Conservation (phyloP, 2,329 filamentous ascomycete genomes). For the Epichloe hybrida region DNA sequence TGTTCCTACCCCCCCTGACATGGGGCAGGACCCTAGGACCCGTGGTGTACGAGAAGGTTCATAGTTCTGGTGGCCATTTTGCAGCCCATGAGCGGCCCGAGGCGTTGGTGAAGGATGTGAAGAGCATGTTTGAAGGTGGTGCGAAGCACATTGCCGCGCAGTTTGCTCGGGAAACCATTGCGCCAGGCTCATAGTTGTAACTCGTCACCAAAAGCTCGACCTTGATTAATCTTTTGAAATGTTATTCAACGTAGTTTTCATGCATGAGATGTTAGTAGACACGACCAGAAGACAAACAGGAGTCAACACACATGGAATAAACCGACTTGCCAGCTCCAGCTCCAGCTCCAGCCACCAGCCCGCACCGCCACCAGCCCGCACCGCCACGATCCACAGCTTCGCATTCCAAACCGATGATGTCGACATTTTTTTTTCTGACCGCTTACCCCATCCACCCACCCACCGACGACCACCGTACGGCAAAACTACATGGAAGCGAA, state of each 20-base stretch:
- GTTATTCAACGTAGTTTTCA: no score
- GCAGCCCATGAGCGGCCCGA: conserved; percentile 45
- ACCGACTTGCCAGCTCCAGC: neutral
- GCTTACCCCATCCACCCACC: neutral
- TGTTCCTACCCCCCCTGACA: conserved; percentile 38
- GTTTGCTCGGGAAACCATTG: neutral
- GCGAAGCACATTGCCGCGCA: conserved; percentile 1
- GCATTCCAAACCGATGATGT: neutral
- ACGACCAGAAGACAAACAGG: no score
- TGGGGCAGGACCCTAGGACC: conserved; percentile 47
- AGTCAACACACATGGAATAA: no score
- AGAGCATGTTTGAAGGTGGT: conserved; percentile 37
- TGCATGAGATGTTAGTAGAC: no score
- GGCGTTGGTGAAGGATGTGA: conserved; percentile 37
- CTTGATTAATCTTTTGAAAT: no score
- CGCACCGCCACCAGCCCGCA: no score
- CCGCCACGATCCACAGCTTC: neutral
- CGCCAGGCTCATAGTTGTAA: neutral
- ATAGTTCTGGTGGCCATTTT: conserved; percentile 45
- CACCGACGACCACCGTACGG: neutral
- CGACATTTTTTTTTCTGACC: neutral
- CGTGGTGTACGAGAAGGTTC: conserved; percentile 41
- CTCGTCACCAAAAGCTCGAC: no score
- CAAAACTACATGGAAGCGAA: neutral
- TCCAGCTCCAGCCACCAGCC: no score